Percentiles rank a stretch among this genome's conserved stretches.
These are phyloP conservation scores for Emydomyces testavorans DNA, from an alignment of 2,329 filamentous ascomycete species.

Conservation along the genomic window DNA sequence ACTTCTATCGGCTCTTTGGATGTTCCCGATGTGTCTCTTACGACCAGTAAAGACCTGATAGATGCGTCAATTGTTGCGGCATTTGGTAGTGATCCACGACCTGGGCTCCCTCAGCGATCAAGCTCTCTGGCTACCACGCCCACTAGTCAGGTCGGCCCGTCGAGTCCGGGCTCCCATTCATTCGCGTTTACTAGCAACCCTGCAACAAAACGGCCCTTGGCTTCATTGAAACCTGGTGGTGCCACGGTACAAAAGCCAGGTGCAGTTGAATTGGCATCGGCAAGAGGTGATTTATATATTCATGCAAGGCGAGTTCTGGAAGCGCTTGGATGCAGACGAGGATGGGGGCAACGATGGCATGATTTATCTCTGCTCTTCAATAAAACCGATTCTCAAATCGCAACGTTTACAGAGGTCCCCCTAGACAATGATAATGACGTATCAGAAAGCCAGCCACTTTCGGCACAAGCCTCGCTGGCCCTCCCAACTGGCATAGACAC, in stretches of 20 bases:
- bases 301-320: conserved; percentile 71
- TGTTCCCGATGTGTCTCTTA: conserved; percentile 29
- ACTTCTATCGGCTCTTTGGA: conserved; percentile 29
- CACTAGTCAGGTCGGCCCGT: background rate
- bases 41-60: conserved; percentile 21
- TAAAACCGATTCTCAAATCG: conserved; percentile 21
- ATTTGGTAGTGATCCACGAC: conserved; percentile 19
- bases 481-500: conserved; percentile 42
- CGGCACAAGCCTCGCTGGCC: conserved; percentile 9
- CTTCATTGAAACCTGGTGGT: conserved; percentile 32
- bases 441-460: conserved; percentile 13
- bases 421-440: conserved; percentile 22
- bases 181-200: conserved; percentile 18
- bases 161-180: background rate
- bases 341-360: conserved; percentile 69
- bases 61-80: conserved; percentile 18
- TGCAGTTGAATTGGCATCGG: conserved; percentile 68
- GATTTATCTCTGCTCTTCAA: conserved; percentile 39
- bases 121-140: conserved; percentile 18
- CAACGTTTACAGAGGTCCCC: conserved; percentile 28
- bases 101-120: conserved; percentile 29
- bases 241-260: conserved; percentile 42
- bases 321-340: conserved; percentile 55
- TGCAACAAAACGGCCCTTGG: conserved; percentile 37
- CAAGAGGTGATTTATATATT: conserved; percentile 68